Percentiles rank a stretch among this genome's conserved stretches.
Evolutionary conservation across 108 stramenopile genomes (phyloP).

Genomic region (Craspedostauros australis): DNA sequence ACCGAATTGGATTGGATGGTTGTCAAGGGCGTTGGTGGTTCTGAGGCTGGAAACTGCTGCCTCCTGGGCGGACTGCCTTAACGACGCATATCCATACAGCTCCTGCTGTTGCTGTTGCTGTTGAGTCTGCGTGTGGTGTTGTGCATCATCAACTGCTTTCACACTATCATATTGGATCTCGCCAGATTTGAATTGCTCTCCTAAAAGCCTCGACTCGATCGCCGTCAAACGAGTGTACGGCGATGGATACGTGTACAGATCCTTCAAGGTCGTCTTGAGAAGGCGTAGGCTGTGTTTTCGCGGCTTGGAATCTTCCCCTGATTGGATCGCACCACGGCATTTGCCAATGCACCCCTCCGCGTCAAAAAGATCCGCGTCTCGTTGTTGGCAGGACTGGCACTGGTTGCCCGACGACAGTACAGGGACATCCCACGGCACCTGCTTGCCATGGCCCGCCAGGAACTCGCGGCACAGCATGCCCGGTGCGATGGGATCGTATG

Average conservation of each 20-base stretch:
- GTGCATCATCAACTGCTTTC: no score
- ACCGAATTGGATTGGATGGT: slow-evolving; percentile 76
- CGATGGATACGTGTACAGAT: slow-evolving; percentile 78
- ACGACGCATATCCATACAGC: no score
- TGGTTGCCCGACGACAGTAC: slow-evolving; percentile 43
- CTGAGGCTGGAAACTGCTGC: slow-evolving; percentile 12
- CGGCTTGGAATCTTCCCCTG: no score
- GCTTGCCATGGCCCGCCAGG: slow-evolving; percentile 52
- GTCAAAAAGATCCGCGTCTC: slow-evolving; percentile 10
- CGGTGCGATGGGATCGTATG: slow-evolving; percentile 58
- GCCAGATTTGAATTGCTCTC: slow-evolving; percentile 12
- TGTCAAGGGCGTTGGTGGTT: slow-evolving; percentile 30
- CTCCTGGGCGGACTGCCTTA: slow-evolving; percentile 21
- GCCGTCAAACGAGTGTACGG: slow-evolving; percentile 51
- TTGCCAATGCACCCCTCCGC: background rate
- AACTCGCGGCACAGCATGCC: slow-evolving; percentile 87
- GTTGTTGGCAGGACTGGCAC: slow-evolving; percentile 23
- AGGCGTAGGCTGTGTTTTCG: slow-evolving; percentile 16
- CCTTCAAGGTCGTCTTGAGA: slow-evolving; percentile 31
- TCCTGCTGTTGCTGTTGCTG: slow-evolving; percentile 3
- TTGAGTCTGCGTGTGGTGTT: no score
- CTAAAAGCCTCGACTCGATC: slow-evolving; percentile 40
- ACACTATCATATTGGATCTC: no score
- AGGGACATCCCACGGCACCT: slow-evolving; percentile 41
- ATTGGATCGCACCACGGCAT: slow-evolving; percentile 3